These are phyloP conservation scores for Beauveria medogensis DNA, from an alignment of 2,329 filamentous ascomycete species.

Conservation along the genomic window DNA sequence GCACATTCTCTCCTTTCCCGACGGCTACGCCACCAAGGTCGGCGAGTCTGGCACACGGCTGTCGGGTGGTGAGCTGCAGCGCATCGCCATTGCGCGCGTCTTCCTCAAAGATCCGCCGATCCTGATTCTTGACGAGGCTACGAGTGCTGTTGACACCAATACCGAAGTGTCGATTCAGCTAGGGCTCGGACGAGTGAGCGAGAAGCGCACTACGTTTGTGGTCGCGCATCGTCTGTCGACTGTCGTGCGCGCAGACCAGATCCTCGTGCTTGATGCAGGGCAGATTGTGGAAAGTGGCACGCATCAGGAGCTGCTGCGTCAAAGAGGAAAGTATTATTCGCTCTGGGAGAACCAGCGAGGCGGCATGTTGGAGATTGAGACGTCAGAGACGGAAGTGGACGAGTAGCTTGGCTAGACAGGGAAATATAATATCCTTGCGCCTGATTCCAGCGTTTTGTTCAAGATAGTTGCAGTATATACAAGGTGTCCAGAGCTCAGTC, in stretches of 20 bases:
- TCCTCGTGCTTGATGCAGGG: slow-evolving; percentile 45
- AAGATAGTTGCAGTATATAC: too few species aligned
- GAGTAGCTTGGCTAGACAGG: background rate
- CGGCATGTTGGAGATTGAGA: background rate
- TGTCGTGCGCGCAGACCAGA: slow-evolving; percentile 46
- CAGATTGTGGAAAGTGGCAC: slow-evolving; percentile 42
- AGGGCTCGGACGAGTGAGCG: slow-evolving; percentile 38
- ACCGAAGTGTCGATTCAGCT: slow-evolving; percentile 52
- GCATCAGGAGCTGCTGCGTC: slow-evolving; percentile 37
- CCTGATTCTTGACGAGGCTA: slow-evolving; percentile 64
- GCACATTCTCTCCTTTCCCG: slow-evolving; percentile 43
- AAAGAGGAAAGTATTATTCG: slow-evolving; percentile 39
- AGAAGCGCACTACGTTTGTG: slow-evolving; percentile 43
- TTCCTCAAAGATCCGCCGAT: slow-evolving; percentile 63
- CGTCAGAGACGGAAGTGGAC: background rate
- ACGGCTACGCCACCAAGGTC: slow-evolving; percentile 45
- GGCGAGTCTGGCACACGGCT: slow-evolving; percentile 45
- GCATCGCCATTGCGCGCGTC: slow-evolving; percentile 54
- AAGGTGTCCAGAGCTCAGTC: too few species aligned
- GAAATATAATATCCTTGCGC: background rate
- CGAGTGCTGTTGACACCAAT: slow-evolving; percentile 58
- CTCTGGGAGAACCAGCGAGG: slow-evolving; percentile 43
- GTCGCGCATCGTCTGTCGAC: slow-evolving; percentile 51
- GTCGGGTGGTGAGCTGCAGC: slow-evolving; percentile 53
- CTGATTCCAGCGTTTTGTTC: too few species aligned